Base-by-base conservation (phyloP, 1,284 basidiomycete genomes). In the Spongispora temasekensis region DNA sequence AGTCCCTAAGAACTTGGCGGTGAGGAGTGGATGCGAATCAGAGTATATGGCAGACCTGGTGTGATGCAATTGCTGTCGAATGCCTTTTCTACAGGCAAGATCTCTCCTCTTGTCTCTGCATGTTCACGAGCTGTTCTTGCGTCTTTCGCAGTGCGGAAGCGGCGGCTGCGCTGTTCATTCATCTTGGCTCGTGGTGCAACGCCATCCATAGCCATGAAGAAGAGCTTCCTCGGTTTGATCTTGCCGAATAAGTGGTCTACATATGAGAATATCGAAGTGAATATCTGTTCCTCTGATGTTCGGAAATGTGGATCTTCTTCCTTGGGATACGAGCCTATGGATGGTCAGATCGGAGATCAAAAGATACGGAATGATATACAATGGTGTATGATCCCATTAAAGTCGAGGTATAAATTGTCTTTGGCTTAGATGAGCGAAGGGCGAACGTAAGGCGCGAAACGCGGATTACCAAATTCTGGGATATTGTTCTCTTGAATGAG, bases 31-130 rank as follows among this genome's bases (percentile, higher is more conserved):
- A 30, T 30, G 13, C 28, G 28, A 4, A 21, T 19, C 23, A 60
- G 27, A 53, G 53, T 5, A 4, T 13, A 13, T 6, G 30, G 77
- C 88, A 61, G 70, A 91, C 95, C 97, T 63, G 97, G 97, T 7
- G 97, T 99, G 70, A 99, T 99, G 78, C 95, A 98, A 77, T 99
- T 99, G 65, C 94, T 97, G 77, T 99, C 97, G 75, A 99, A 99
- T 5, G 95, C 93, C 76, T 95, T 95, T 79, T 94, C 92, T 3
- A 92, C 89, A 4, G 96, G 96, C 53, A 98, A 75, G 71, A 91
- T 89, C 80, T 99, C 95, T 52, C 97, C 97, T 67, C 92, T 95
- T 58, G 83, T 79, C 72, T 89, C 83, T 0, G 97, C 97, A 78
- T 92, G 93, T 75, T 94, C 92, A 59, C 90, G 81, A 56, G 92